phyloP scores from a whole-genome alignment of 2,329 filamentous ascomycete genomes.

The Aspergillus uvarum region DNA sequence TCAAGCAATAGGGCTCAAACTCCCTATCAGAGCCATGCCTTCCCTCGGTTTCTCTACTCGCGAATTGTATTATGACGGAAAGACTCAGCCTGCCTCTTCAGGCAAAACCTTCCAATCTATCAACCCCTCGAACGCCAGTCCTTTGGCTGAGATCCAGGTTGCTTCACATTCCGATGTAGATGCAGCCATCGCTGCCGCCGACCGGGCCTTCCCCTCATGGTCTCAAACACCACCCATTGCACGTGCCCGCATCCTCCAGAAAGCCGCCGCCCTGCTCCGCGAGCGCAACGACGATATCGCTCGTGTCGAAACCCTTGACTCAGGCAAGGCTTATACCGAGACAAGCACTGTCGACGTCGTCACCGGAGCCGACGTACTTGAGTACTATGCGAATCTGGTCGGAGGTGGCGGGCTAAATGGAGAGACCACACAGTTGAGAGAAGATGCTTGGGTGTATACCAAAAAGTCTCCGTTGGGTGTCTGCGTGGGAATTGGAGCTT shows the following conservation, averaged over 20 bases:
- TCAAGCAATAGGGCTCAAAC: background rate
- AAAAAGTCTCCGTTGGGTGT: constrained; percentile 79
- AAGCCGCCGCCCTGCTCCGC: constrained; percentile 71
- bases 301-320: constrained; percentile 76
- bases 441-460: constrained; percentile 79
- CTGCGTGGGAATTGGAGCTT: constrained; percentile 82
- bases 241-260: constrained; percentile 74
- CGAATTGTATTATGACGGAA: constrained; percentile 75
- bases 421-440: constrained; percentile 70
- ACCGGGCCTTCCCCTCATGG: constrained; percentile 72
- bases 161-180: constrained; percentile 69
- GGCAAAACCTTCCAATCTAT: constrained; percentile 67
- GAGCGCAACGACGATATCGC: constrained; percentile 77
- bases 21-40: constrained; percentile 25
- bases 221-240: constrained; percentile 71
- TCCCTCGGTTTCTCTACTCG: constrained; percentile 49
- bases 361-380: constrained; percentile 80
- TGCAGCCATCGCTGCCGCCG: constrained; percentile 68
- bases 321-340: constrained; percentile 81
- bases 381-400: constrained; percentile 80
- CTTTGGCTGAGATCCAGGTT: constrained; percentile 69
- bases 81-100: constrained; percentile 60
- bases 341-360: constrained; percentile 80
- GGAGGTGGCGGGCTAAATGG: constrained; percentile 77
- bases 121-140: constrained; percentile 69